Evolutionary conservation across 192 early-diverging fungal species (phyloP).

Genomic region (Cetraspora pellucida): DNA sequence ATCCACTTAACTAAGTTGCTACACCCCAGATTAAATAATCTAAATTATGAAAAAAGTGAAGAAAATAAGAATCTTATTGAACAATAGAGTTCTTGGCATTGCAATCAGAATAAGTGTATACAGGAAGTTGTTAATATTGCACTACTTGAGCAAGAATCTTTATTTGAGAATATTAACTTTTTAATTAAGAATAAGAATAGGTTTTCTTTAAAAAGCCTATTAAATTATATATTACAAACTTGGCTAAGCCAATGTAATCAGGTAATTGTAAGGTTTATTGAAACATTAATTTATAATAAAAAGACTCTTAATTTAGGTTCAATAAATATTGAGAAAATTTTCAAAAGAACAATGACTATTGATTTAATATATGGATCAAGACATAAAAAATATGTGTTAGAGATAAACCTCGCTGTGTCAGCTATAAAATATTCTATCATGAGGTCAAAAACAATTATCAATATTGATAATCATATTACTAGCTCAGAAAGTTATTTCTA

Average conservation of each 20-base stretch:
- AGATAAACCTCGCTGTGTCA: slow-evolving; percentile 8
- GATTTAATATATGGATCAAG: slow-evolving; percentile 22
- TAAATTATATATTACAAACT: not conserved
- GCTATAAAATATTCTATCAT: slow-evolving; percentile 27
- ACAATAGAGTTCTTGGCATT: not conserved
- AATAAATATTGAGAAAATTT: not conserved
- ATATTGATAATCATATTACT: too few relatives aligned
- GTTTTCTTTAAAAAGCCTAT: not conserved
- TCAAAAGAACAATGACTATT: not conserved
- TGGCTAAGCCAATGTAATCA: slow-evolving; percentile 19
- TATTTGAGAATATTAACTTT: slow-evolving; percentile 4
- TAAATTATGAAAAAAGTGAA: not conserved
- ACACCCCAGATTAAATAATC: not conserved
- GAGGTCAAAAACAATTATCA: too few relatives aligned
- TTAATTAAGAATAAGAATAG: too few relatives aligned
- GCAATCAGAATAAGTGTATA: slow-evolving; percentile 15
- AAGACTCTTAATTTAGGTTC: not conserved
- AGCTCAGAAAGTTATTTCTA: too few relatives aligned
- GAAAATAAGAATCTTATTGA: not conserved
- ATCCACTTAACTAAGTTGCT: too few relatives aligned
- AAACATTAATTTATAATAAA: slow-evolving; percentile 15
- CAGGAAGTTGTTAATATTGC: not conserved
- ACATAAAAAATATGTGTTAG: too few relatives aligned
- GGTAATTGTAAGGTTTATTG: slow-evolving; percentile 22
- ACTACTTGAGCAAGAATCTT: not conserved